phyloP scores from a whole-genome alignment of 2,329 filamentous ascomycete species.

The Fusarium phyllophilum region DNA sequence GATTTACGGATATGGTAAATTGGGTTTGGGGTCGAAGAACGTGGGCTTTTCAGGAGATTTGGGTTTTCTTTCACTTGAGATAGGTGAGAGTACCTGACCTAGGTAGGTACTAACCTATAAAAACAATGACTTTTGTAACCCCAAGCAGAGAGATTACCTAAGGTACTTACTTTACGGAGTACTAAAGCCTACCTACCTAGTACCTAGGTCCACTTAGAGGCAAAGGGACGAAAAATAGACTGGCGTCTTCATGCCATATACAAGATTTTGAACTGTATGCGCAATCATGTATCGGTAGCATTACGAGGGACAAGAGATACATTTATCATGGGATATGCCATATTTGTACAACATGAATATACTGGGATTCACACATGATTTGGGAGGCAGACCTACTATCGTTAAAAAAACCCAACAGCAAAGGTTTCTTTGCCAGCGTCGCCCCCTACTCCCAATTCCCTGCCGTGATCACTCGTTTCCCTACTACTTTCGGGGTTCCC shows the following conservation, averaged over 20 bases:
- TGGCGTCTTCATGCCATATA: background rate
- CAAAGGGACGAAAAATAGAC: background rate
- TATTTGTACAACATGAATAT: background rate
- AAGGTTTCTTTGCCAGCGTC: background rate
- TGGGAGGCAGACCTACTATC: background rate
- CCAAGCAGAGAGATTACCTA: background rate
- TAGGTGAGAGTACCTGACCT: background rate
- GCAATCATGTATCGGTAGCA: background rate
- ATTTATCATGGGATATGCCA: background rate
- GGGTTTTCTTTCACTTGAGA: background rate
- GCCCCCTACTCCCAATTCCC: background rate
- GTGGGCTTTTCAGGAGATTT: background rate
- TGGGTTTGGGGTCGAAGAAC: background rate
- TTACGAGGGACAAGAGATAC: background rate
- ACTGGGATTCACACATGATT: background rate
- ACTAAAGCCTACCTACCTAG: too few species aligned
- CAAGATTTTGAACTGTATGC: background rate
- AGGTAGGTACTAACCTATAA: too few species aligned
- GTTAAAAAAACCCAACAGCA: background rate
- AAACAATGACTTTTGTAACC: background rate
- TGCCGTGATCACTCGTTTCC: slow-evolving; percentile 17
- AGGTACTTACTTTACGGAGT: too few species aligned
- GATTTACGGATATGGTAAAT: background rate
- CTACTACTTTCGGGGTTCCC: slow-evolving; percentile 20
- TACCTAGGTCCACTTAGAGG: background rate